phyloP scores from a whole-genome alignment of 2,329 filamentous ascomycete species.

The Orbilia brochopaga region DNA sequence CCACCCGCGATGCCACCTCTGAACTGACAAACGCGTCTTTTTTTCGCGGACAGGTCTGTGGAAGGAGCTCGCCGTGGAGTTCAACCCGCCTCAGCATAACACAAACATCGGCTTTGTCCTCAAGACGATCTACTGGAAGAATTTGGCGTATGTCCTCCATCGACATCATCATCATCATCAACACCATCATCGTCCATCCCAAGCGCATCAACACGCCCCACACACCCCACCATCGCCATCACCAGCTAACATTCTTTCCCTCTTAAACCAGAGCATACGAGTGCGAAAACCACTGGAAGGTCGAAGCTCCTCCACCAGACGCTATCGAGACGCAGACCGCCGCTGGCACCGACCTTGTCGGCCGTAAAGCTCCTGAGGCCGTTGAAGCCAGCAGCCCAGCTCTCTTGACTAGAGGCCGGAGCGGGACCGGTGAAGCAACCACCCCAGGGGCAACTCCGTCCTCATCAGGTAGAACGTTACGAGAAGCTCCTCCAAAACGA shows the following conservation, averaged over 20 bases:
- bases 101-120: slow-evolving; percentile 81
- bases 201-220: background rate
- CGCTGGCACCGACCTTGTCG: slow-evolving; percentile 80
- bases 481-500: slow-evolving; percentile 83
- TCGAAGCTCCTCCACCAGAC: slow-evolving; percentile 83
- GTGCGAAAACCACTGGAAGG: slow-evolving; percentile 76
- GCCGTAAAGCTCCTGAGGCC: slow-evolving; percentile 68
- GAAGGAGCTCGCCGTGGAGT: slow-evolving; percentile 77
- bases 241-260: background rate
- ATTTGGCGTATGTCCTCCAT: slow-evolving; percentile 70
- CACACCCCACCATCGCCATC: background rate
- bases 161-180: too few species aligned
- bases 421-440: slow-evolving; percentile 67
- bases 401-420: slow-evolving; percentile 63
- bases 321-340: slow-evolving; percentile 81
- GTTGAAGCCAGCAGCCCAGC: slow-evolving; percentile 58
- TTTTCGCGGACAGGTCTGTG: slow-evolving; percentile 67
- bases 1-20: background rate
- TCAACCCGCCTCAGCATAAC: slow-evolving; percentile 75
- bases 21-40: background rate
- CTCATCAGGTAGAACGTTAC: slow-evolving; percentile 52
- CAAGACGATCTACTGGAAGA: slow-evolving; percentile 89
- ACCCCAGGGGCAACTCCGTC: slow-evolving; percentile 60
- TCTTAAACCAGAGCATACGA: slow-evolving; percentile 71
- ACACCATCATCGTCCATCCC: slow-evolving; percentile 56